Conservation (phyloP, 768 basidiomycete species). For the Leucogyrophana mollusca region DNA sequence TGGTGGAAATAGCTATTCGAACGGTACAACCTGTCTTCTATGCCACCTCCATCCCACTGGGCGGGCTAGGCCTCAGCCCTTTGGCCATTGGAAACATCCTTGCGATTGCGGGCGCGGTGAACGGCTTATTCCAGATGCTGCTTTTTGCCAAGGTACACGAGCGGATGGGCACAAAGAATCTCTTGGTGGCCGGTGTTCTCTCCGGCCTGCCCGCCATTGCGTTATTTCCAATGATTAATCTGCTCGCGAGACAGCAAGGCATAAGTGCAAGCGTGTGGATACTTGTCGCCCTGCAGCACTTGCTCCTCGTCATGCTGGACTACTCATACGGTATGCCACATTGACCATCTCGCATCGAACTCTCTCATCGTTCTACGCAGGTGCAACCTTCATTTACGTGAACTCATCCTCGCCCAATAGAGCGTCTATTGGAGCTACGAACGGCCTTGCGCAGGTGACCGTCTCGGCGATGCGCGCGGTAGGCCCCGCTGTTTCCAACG, state of each 20-base stretch:
- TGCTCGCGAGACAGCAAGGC: slow-evolving; percentile 47
- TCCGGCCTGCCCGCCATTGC: slow-evolving; percentile 50
- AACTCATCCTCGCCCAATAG: slow-evolving; percentile 56
- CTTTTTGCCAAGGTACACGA: slow-evolving; percentile 58
- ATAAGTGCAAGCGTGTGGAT: slow-evolving; percentile 42
- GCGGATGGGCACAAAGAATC: slow-evolving; percentile 53
- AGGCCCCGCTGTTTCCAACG: not conserved
- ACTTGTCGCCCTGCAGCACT: slow-evolving; percentile 41
- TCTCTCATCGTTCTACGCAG: slow-evolving; percentile 25
- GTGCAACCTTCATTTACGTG: slow-evolving; percentile 67
- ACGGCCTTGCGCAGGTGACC: slow-evolving; percentile 36
- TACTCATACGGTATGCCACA: no score
- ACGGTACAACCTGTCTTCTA: slow-evolving; percentile 32
- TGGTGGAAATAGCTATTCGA: slow-evolving; percentile 61
- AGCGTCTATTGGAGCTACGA: slow-evolving; percentile 59
- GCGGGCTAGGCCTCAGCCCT: slow-evolving; percentile 10
- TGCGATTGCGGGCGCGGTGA: slow-evolving; percentile 47
- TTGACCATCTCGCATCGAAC: no score
- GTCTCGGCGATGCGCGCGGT: slow-evolving; percentile 1
- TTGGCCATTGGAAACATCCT: slow-evolving; percentile 18
- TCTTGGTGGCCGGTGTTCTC: slow-evolving; percentile 50
- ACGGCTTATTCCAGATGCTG: slow-evolving; percentile 58
- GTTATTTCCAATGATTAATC: slow-evolving; percentile 56
- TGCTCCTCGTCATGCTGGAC: not conserved
- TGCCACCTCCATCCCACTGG: slow-evolving; percentile 13